Base-by-base conservation (phyloP, 352 stramenopile species). In the Phytophthora megakarya region DNA sequence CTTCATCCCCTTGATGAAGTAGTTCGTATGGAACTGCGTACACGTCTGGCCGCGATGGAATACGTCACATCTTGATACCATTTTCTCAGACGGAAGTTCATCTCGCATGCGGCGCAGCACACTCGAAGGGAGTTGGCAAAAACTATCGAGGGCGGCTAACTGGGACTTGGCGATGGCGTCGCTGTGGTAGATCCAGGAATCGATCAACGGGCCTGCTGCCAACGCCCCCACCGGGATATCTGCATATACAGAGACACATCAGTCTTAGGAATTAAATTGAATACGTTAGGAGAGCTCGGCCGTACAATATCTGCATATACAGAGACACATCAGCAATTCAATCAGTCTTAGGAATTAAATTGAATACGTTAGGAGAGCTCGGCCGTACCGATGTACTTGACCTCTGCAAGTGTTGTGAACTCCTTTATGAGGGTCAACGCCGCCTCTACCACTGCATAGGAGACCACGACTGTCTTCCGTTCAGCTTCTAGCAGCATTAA, bases 181-280 rank as follows among this genome's bases (percentile, higher is more conserved):
- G 33, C 67, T 75, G 18, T 74, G 51, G 55, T 81, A 86, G 51
- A 89, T 84, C 82, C 82, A 91, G 48, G 70, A 78, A 67, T 89
- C 67, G 35, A 91, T 86, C 59, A 91, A 61, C 54, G 77, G 78
- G 10, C 70, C 72, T 15, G 65, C 71, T 13, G 70, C 60, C 11
- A 78, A 57, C 19, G 63, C 50, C 13, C 79, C 81, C 3, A 86
- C 40, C 19, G 67, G 50, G 9, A 87, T 53, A 26, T 87, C 80
- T 90, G 23, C 22, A 47, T 21, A 16, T 44, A 42, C 13, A 56
- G 3, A 25, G 19, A n/a, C n/a, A n/a, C n/a, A n/a, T n/a, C n/a
- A n/a, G n/a, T n/a, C n/a, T n/a, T n/a, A n/a, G n/a, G n/a, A n/a
- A n/a, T n/a, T n/a, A n/a, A n/a, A n/a, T n/a, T n/a, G n/a, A n/a